Percentiles rank a stretch among this genome's conserved stretches.
These are phyloP conservation scores for Jatropha multifida DNA, from an alignment of 441 rosid species.

Conservation along the genomic window DNA sequence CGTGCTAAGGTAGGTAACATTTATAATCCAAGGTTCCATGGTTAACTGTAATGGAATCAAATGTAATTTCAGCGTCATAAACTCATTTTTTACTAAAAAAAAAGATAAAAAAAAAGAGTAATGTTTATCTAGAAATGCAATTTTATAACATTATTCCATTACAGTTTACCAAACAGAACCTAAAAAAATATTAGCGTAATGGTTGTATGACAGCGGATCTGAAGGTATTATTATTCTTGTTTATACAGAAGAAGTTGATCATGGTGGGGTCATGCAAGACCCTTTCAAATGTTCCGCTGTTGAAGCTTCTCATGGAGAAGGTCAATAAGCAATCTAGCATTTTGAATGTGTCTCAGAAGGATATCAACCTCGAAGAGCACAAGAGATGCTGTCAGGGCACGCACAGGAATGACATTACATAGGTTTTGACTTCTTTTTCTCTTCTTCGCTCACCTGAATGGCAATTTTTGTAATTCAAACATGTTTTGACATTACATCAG, in stretches of 20 bases:
- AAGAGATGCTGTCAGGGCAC: conserved; percentile 33
- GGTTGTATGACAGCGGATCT: not conserved
- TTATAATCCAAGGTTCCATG: not conserved
- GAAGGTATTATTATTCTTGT: not conserved
- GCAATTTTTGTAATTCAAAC: not conserved
- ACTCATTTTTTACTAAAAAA: no score
- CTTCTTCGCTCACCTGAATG: not conserved
- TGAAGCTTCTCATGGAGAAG: conserved; percentile 81
- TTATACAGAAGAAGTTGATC: conserved; percentile 73
- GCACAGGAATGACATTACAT: not conserved
- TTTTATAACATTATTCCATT: no score
- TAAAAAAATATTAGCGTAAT: not conserved
- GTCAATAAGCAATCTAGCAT: conserved; percentile 72
- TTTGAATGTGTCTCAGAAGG: conserved; percentile 43
- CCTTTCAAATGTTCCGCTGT: conserved; percentile 69
- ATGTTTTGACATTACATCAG: not conserved
- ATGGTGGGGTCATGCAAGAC: conserved; percentile 89
- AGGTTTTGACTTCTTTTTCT: not conserved
- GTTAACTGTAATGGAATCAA: no score
- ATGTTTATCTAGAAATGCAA: no score
- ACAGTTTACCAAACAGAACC: no score
- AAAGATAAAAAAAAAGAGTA: no score
- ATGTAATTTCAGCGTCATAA: no score
- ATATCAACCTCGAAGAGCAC: conserved; percentile 27
- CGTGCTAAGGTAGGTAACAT: conserved; percentile 77